These are phyloP conservation scores for Pichia pseudocactophila DNA, from an alignment of 805 yeast genomes.

Conservation along the genomic window DNA sequence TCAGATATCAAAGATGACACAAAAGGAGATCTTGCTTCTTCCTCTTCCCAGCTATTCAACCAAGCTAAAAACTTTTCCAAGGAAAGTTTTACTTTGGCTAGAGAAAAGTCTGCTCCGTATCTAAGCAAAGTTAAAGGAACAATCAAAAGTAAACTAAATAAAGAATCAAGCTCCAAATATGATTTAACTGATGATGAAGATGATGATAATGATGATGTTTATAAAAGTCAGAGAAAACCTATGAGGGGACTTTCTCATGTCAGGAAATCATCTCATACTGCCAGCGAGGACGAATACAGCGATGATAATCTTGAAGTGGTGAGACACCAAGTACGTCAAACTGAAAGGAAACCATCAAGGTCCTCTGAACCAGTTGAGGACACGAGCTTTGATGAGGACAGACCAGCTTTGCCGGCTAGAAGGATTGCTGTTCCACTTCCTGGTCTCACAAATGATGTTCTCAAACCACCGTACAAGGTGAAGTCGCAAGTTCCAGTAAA, in stretches of 20 bases:
- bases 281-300: too few relatives aligned
- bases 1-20: background rate
- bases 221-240: conserved; percentile 2
- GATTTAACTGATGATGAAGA: conserved; percentile 4
- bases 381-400: conserved; percentile 18
- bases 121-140: conserved; percentile 11
- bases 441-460: conserved; percentile 1
- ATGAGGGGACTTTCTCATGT: background rate
- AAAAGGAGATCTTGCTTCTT: background rate
- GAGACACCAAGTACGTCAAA: background rate
- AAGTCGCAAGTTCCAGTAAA: conserved; percentile 8
- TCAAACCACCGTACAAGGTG: conserved; percentile 2
- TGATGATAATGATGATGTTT: conserved; percentile 3
- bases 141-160: conserved; percentile 4
- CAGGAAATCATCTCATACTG: background rate
- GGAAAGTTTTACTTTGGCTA: conserved; percentile 9
- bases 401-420: conserved; percentile 21
- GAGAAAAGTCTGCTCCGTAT: conserved; percentile 10
- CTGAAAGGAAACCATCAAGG: conserved; percentile 1
- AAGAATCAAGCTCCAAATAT: background rate
- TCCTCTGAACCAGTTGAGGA: conserved; percentile 2
- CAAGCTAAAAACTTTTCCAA: conserved; percentile 10
- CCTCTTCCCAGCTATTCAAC: conserved; percentile 7
- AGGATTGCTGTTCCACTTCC: conserved; percentile 8
- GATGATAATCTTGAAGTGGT: too few relatives aligned